A percentile compares a stretch with the other conserved stretches of the same genome.
Conservation (phyloP, 306 rosid genomes). For the Pachyrhizus erosus region DNA sequence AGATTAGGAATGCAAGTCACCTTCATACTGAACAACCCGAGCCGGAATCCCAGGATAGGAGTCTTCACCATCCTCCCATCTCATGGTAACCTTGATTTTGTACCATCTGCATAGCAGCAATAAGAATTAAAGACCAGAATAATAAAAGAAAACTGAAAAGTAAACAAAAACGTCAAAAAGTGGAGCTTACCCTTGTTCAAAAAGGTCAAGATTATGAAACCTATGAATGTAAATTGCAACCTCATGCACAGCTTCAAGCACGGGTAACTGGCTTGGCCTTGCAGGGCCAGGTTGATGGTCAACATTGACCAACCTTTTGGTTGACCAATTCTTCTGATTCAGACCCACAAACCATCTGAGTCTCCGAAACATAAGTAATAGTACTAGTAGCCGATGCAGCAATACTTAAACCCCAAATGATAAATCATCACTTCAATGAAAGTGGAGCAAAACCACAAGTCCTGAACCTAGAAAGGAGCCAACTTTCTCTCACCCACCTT, state of each 20-base stretch:
- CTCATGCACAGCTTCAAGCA: constrained; percentile 79
- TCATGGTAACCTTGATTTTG: constrained; percentile 80
- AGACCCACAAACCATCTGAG: constrained; percentile 79
- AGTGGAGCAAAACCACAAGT: constrained; percentile 41
- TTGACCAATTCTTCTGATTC: constrained; percentile 62
- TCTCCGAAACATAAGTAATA: constrained; percentile 71
- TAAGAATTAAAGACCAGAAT: background rate
- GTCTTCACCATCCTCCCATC: constrained; percentile 72
- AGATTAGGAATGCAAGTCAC: constrained; percentile 47
- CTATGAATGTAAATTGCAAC: constrained; percentile 90
- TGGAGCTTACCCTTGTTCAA: constrained; percentile 78
- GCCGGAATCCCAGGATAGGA: constrained; percentile 84
- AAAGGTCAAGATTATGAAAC: constrained; percentile 96
- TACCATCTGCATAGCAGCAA: constrained; percentile 70
- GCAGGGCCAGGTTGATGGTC: constrained; percentile 56
- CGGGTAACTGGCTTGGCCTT: constrained; percentile 58
- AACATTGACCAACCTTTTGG: constrained; percentile 72
- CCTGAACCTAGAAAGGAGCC: constrained; percentile 41
- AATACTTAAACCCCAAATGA: constrained; percentile 39
- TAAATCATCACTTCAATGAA: constrained; percentile 51
- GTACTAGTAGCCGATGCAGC: constrained; percentile 37
- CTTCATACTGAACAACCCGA: constrained; percentile 95
- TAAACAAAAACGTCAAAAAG: constrained; percentile 6
- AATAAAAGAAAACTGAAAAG: background rate
- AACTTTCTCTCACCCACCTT: constrained; percentile 45